These are phyloP conservation scores for Cymbopogon citratus DNA, from an alignment of 176 grass and related monocot species.

Conservation along the genomic window DNA sequence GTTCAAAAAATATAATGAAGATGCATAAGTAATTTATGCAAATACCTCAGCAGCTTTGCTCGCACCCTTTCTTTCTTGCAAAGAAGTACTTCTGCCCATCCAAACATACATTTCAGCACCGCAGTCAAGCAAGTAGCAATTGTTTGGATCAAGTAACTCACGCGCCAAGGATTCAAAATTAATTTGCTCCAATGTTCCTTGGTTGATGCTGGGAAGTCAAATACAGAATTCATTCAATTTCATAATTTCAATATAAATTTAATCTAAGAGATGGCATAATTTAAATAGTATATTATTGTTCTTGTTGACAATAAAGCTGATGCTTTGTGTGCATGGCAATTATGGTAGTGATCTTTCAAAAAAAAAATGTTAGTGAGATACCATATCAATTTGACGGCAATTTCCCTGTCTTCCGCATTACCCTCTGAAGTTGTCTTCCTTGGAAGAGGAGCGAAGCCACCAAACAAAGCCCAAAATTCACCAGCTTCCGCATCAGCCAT, in stretches of 20 bases:
- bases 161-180: conserved; percentile 53
- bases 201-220: conserved; percentile 49
- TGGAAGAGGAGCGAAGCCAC: conserved; percentile 94
- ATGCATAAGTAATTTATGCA: not conserved
- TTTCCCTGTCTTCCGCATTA: conserved; percentile 33
- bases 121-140: conserved; percentile 80
- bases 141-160: conserved; percentile 79
- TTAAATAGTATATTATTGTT: conserved; percentile 8
- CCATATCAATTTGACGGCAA: conserved; percentile 58
- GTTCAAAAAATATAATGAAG: not conserved
- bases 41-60: conserved; percentile 70
- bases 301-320: not conserved
- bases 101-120: conserved; percentile 76
- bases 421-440: conserved; percentile 55
- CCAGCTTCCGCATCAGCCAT: conserved; percentile 95
- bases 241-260: conserved; percentile 16
- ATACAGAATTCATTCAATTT: conserved; percentile 21
- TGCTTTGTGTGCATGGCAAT: not conserved
- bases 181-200: conserved; percentile 53
- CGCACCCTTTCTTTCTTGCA: conserved; percentile 86
- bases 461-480: conserved; percentile 98
- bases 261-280: conserved; percentile 17
- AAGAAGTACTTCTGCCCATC: conserved; percentile 82
- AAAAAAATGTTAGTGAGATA: conserved; percentile 20
- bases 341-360: not conserved